Evolutionary conservation across 225 moss, liverwort and hornwort species (phyloP).

Genomic region (Marchantia paleacea): DNA sequence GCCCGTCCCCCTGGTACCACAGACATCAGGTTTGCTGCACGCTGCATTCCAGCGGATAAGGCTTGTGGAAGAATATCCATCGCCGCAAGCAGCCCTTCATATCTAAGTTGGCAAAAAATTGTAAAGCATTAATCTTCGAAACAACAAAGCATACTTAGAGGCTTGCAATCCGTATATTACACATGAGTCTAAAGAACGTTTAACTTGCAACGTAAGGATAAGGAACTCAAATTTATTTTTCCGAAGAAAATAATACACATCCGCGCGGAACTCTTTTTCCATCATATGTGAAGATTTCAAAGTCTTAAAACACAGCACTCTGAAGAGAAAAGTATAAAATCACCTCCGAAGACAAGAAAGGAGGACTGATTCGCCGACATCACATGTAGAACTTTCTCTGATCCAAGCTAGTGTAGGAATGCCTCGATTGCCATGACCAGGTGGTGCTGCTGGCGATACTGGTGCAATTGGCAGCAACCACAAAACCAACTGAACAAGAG

Average conservation of each 20-base stretch:
- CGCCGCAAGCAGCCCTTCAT: constrained; percentile 80
- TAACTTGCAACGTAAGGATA: too few species aligned
- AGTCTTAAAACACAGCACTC: background rate
- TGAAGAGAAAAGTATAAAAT: background rate
- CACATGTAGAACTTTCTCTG: constrained; percentile 65
- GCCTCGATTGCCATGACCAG: constrained; percentile 65
- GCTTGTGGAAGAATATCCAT: constrained; percentile 97
- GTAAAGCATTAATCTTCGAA: background rate
- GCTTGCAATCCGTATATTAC: too few species aligned
- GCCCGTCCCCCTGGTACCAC: constrained; percentile 85
- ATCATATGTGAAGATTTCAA: background rate
- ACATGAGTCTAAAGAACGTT: too few species aligned
- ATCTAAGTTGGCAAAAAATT: constrained; percentile 39
- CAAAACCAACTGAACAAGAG: constrained; percentile 69
- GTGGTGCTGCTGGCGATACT: constrained; percentile 49
- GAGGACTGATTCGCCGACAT: constrained; percentile 74
- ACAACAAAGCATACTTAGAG: too few species aligned
- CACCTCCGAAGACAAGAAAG: constrained; percentile 84
- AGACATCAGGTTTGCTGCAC: constrained; percentile 83
- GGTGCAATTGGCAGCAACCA: constrained; percentile 88
- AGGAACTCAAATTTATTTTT: background rate
- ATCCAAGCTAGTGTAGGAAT: constrained; percentile 57
- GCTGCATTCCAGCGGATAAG: constrained; percentile 87
- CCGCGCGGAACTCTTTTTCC: background rate
- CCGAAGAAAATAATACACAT: background rate